Percentiles rank a stretch among this genome's conserved stretches.
phyloP scores from a whole-genome alignment of 257 asterid genomes.

The Linderniella brevidens region DNA sequence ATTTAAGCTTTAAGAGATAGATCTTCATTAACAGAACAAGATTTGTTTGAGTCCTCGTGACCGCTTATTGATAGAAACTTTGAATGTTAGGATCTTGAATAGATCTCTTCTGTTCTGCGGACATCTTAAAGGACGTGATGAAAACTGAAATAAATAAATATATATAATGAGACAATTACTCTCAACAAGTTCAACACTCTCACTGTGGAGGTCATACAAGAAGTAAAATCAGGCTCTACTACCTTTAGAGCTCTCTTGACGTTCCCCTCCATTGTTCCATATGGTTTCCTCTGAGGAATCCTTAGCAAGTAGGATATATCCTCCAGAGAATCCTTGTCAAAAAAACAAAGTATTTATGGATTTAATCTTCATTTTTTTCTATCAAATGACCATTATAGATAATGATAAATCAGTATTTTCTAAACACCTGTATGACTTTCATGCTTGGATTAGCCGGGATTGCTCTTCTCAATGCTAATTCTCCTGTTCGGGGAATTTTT shows the following conservation, averaged over 20 bases:
- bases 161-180: conserved; percentile 4
- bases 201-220: conserved; percentile 1
- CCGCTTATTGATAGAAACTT: too few relatives aligned
- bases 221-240: conserved; percentile 13
- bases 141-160: background rate
- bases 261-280: conserved; percentile 95
- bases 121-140: too few relatives aligned
- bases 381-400: conserved; percentile 2
- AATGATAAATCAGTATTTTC: background rate
- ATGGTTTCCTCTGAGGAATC: conserved; percentile 96
- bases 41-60: too few relatives aligned
- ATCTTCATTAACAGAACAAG: background rate
- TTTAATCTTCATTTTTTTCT: background rate
- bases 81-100: too few relatives aligned
- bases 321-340: conserved; percentile 69
- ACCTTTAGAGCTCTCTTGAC: conserved; percentile 92
- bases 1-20: background rate
- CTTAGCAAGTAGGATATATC: conserved; percentile 91
- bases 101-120: too few relatives aligned
- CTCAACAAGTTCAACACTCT: too few relatives aligned
- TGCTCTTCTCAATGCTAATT: conserved; percentile 90
- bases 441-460: conserved; percentile 89
- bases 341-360: conserved; percentile 3
- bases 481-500: conserved; percentile 91
- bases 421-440: conserved; percentile 80